Conservation (phyloP, 768 basidiomycete genomes). For the Trametes meyenii region DNA sequence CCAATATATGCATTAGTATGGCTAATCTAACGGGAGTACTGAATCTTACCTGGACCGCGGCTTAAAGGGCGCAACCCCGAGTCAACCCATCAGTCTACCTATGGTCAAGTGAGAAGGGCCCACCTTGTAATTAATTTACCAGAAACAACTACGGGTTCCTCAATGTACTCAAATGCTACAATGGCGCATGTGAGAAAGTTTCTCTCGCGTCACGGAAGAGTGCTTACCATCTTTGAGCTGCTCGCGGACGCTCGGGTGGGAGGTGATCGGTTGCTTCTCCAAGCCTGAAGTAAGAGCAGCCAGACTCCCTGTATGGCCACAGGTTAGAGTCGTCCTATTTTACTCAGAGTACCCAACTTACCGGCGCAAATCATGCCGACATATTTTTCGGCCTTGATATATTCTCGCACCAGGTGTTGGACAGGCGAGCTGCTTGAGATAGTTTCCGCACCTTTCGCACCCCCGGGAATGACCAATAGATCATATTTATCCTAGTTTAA, state of each 20-base stretch:
- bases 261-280: slow-evolving; percentile 68
- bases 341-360: slow-evolving; percentile 31
- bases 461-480: slow-evolving; percentile 75
- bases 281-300: slow-evolving; percentile 65
- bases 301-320: slow-evolving; percentile 55
- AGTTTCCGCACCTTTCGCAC: slow-evolving; percentile 75
- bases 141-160: slow-evolving; percentile 74
- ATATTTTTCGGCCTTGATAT: slow-evolving; percentile 53
- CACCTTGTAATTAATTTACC: slow-evolving; percentile 79
- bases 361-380: slow-evolving; percentile 91
- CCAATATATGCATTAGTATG: neutral
- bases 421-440: slow-evolving; percentile 62
- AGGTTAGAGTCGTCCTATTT: neutral
- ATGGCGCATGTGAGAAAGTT: neutral
- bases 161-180: slow-evolving; percentile 72
- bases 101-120: slow-evolving; percentile 11
- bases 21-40: too few relatives aligned
- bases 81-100: neutral
- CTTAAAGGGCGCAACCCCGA: slow-evolving; percentile 38
- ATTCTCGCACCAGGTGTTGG: slow-evolving; percentile 63
- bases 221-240: slow-evolving; percentile 56
- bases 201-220: neutral
- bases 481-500: slow-evolving; percentile 60
- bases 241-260: slow-evolving; percentile 71
- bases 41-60: slow-evolving; percentile 72